These are phyloP conservation scores for Penicillium mononematosum DNA, from an alignment of 495 filamentous ascomycete genomes.

Conservation along the genomic window DNA sequence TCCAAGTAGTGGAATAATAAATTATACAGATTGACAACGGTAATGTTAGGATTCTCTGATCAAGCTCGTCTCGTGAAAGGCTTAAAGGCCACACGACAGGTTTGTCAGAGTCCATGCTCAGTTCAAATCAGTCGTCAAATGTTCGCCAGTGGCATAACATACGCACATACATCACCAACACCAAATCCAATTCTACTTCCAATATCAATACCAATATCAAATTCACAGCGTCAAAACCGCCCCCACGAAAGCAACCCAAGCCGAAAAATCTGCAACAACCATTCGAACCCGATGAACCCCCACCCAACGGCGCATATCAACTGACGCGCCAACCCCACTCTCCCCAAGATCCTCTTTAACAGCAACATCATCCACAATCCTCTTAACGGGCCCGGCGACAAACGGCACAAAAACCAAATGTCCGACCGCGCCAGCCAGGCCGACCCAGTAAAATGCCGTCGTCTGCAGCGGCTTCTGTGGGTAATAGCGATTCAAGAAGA, in stretches of 20 bases:
- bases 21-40: too few species aligned
- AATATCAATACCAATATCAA: too few species aligned
- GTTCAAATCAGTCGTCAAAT: too few species aligned
- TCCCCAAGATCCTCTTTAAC: conserved; percentile 7
- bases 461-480: conserved; percentile 9
- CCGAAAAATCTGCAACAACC: conserved; percentile 22
- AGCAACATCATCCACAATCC: conserved; percentile 16
- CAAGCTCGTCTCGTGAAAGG: too few species aligned
- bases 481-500: conserved; percentile 6
- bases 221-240: conserved; percentile 17
- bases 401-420: conserved; percentile 27
- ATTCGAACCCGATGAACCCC: conserved; percentile 22
- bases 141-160: too few species aligned
- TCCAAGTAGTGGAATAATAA: too few species aligned
- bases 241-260: conserved; percentile 20
- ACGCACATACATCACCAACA: too few species aligned
- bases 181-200: too few species aligned
- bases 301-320: conserved; percentile 23
- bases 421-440: conserved; percentile 17
- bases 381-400: conserved; percentile 19
- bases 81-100: too few species aligned
- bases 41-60: too few species aligned
- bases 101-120: too few species aligned
- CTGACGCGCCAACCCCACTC: conserved; percentile 11
- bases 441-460: conserved; percentile 20